Base-by-base conservation (phyloP, 2,329 filamentous ascomycete species). In the Nectriaceae sp. region DNA sequence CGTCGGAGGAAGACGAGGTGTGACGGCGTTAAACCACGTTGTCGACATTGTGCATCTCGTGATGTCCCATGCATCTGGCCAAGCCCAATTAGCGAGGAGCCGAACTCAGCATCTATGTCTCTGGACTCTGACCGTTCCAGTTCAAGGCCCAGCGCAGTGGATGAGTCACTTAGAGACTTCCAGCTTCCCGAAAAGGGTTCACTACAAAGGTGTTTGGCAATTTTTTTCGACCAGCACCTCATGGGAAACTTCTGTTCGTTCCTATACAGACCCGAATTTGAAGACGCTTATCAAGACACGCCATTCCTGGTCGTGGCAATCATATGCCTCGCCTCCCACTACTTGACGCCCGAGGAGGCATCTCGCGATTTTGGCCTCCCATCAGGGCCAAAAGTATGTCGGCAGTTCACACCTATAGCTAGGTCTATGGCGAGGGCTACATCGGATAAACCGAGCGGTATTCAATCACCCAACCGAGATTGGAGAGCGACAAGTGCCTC, bases 191-290 rank as follows among this genome's bases (percentile, higher is more conserved):
- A n/a, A n/a, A n/a, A n/a, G n/a, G n/a, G n/a, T n/a, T n/a, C n/a
- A n/a, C n/a, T n/a, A n/a, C n/a, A n/a, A n/a, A n/a, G n/a, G n/a
- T n/a, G n/a, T n/a, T n/a, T n/a, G n/a, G n/a, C n/a, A n/a, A n/a
- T n/a, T n/a, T 59, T 60, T 20, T 57, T 54, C 31, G 49, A 47
- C 5, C 44, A 49, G 2, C 56, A 60, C 33, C 55, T 60, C 40
- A 42, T 44, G 11, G 50, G n/a, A 21, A 49, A 50, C 13, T 60
- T 60, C 33, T 57, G 53, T 37, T 57, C 52, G 6, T 60, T 60
- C 21, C 49, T 52, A 11, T 49, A 54, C 37, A 29, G 50, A 11
- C 54, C 55, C 3, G 54, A 59, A 19, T 53, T 60, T 26, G 55
- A 60, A 21, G 26, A 38, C 5, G 44, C 51, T 21, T 54, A 46